Percentiles rank a stretch among this genome's conserved stretches.
These are phyloP conservation scores for Cladophialophora psammophila DNA, from an alignment of 2,329 filamentous ascomycete species.

Conservation along the genomic window DNA sequence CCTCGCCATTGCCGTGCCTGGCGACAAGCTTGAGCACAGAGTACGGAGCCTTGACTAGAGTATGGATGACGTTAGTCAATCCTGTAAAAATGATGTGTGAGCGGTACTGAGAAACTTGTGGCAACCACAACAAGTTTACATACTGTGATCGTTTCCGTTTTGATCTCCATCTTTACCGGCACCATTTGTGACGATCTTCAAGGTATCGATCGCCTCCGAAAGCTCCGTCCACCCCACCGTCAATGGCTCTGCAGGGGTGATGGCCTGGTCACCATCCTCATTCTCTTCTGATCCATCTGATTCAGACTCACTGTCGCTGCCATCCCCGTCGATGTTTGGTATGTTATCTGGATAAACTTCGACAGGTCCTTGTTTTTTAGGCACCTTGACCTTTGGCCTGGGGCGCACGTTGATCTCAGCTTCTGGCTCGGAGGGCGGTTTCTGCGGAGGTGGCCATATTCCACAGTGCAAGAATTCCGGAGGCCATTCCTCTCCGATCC, in stretches of 20 bases:
- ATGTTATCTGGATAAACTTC: conserved; percentile 3
- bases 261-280: conserved; percentile 4
- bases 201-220: conserved; percentile 19
- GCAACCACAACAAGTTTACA: neutral
- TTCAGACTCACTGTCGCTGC: conserved; percentile 2
- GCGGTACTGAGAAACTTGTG: neutral
- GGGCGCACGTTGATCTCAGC: neutral
- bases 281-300: neutral
- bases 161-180: neutral
- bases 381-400: neutral
- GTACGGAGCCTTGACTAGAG: conserved; percentile 24
- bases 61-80: neutral
- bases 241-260: conserved; percentile 1
- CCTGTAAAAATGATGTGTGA: neutral
- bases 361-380: neutral
- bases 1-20: conserved; percentile 16
- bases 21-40: conserved; percentile 30
- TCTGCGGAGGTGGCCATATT: conserved; percentile 20
- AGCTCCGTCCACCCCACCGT: conserved; percentile 13
- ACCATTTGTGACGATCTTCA: conserved; percentile 11
- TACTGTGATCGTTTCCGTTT: conserved; percentile 18
- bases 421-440: neutral
- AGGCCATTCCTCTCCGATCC: conserved; percentile 6
- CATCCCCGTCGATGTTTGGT: conserved; percentile 13
- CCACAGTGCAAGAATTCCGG: conserved; percentile 30